phyloP scores from a whole-genome alignment of 257 asterid genomes.

The Salvia splendens region DNA sequence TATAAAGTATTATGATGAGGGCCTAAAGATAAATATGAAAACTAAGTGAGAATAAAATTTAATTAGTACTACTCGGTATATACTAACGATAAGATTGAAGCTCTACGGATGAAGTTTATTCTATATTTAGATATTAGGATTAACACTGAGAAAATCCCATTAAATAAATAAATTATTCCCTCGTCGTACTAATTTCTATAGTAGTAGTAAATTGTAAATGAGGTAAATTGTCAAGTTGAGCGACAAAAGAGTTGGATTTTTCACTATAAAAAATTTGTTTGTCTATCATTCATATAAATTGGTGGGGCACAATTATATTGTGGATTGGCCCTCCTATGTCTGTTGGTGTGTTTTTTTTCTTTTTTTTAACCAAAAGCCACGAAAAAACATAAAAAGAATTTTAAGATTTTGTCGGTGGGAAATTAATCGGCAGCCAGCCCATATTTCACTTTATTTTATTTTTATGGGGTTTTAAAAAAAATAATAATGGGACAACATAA shows the following conservation, averaged over 20 bases:
- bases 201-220: too few species aligned
- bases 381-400: background rate
- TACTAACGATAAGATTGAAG: too few species aligned
- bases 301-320: conserved; percentile 14
- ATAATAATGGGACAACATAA: background rate
- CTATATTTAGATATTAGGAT: too few species aligned
- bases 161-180: background rate
- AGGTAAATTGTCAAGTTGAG: background rate
- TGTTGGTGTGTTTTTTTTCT: conserved; percentile 21
- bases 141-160: too few species aligned
- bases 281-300: too few species aligned
- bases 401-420: conserved; percentile 28
- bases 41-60: too few species aligned
- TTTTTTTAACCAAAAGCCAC: background rate
- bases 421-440: conserved; percentile 5
- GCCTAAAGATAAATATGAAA: too few species aligned
- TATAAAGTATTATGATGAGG: too few species aligned
- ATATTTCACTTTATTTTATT: background rate
- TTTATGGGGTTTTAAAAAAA: background rate
- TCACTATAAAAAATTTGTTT: background rate
- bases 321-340: conserved; percentile 22
- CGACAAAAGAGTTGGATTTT: background rate
- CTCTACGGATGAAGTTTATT: too few species aligned
- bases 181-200: too few species aligned
- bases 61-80: too few species aligned